These are phyloP conservation scores for Ashbya aceris DNA, from an alignment of 1,139 yeast genomes.

Conservation along the genomic window DNA sequence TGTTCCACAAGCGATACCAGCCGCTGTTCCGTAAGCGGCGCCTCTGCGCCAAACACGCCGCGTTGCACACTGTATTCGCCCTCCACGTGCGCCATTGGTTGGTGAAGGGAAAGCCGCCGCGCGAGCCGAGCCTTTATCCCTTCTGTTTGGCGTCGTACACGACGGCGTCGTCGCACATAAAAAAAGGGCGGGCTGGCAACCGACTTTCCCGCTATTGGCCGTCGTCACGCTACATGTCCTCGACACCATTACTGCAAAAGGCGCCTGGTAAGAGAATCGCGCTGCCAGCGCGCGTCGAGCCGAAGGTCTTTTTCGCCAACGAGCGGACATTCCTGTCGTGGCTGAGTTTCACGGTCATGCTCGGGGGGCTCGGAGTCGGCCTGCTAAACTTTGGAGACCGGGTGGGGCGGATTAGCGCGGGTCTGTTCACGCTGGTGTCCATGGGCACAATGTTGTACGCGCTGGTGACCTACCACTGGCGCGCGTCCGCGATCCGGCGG, in stretches of 20 bases:
- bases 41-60: not conserved
- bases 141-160: too few species aligned
- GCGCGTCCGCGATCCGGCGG: slow-evolving; percentile 96
- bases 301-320: slow-evolving; percentile 96
- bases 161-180: too few species aligned
- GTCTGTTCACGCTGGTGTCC: slow-evolving; percentile 84
- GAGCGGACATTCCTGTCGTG: slow-evolving; percentile 97
- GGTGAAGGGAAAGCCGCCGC: too few species aligned
- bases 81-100: not conserved
- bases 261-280: slow-evolving; percentile 86
- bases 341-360: slow-evolving; percentile 94
- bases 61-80: not conserved
- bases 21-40: slow-evolving; percentile 5
- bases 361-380: slow-evolving; percentile 95
- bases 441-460: slow-evolving; percentile 98
- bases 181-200: too few species aligned
- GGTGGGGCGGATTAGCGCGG: slow-evolving; percentile 87
- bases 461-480: slow-evolving; percentile 93
- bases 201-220: too few species aligned
- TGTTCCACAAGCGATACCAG: slow-evolving; percentile 2
- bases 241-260: slow-evolving; percentile 55
- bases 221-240: slow-evolving; percentile 9
- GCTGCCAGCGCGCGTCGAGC: slow-evolving; percentile 95
- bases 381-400: slow-evolving; percentile 91
- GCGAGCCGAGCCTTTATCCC: too few species aligned